Evolutionary conservation across 148 eudicot genomes (phyloP), one percentile per base, ranked within the genome.

Genomic region (Mesembryanthemum crystallinum): DNA sequence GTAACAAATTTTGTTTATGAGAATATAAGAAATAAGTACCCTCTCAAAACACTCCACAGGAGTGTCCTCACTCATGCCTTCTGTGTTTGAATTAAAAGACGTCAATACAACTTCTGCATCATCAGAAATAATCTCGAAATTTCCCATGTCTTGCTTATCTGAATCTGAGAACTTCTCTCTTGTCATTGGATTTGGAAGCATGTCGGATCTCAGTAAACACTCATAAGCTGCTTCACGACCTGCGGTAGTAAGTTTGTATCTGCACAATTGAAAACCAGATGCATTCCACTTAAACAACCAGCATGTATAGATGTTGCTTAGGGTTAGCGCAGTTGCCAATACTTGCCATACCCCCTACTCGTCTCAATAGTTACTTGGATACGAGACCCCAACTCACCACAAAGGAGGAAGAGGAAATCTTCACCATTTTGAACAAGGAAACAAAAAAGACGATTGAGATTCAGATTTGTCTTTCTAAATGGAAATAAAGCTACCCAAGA

Each of bases 171-270:
- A 66, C 72, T 57, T 71, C 32, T 72, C 77, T 15, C 64, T 66
- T 37, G 73, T 76, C 52, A 64, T 82, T 32, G 60, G 55, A 67
- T 29, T 76, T 57, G 78, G 83, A 47, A 76, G 63, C 84, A 89
- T 71, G 76, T 91, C 88, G 57, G 98, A 92, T 80, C 91, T 87
- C 66, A 54, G 77, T 52, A 95, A 86, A 78, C 98, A 95, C 43
- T 95, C 98, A 66, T 82, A 78, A 71, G 97, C 96, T 73, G 86
- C 85, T 81, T 84, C 82, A 64, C 88, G 84, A 51, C 98, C 98
- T 79, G 82, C 85, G 67, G 84, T 86, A 4, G 97, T 89, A 71
- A 95, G 81, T 94, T 85, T 92, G 80, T 92, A 95, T 79, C 98
- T 95, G 88, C 69, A 83, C 43, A 76, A 70, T 64, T 51, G 11